Evolutionary conservation across 2,329 filamentous ascomycete genomes (phyloP), one percentile per base, ranked within the genome.

Genomic region (Aspergillus pseudonomiae): DNA sequence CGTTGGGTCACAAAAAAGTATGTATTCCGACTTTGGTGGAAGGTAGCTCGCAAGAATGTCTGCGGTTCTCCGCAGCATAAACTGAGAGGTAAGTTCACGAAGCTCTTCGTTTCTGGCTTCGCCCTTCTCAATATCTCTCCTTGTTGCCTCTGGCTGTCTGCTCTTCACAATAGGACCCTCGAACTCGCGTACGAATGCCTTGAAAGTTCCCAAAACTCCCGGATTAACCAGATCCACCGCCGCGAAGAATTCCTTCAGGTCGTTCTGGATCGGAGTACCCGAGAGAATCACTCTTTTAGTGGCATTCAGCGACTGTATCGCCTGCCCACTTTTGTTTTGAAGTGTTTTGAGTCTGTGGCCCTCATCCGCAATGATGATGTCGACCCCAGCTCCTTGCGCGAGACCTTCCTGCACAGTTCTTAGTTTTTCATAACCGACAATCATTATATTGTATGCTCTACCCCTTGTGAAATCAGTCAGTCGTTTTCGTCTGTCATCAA

Each of bases 361-460:
- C 76, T 91, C 88, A 69, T 91, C 88, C n/a, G 87, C 87, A 68
- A 91, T 86, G 61, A 91, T 84, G 61, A 91, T 89, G 71, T 92
- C 90, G 56, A 92, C 86, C 1, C 86, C 85, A 60, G 80, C 77
- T 7, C 86, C 87, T 70, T 86, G 86, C 65, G 86, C 85, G 52
- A 92, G 77, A 58, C 89, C 87, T 57, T 88, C 87, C 65, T 90
- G 86, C 1, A 91, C 85, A 5, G 82, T 84, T 55, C 88, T 83
- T 34, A 91, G 78, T 75, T 89, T 89, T 74, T 92, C 89, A 70
- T 92, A 92, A 1, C 89, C 89, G 62, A 92, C 86, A 67, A 92
- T 89, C 88, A 91, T 89, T 28, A 92, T 82, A 68, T 84, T 89
- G 72, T 91, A 92, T 28, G 84, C 83, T 70, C 83, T 88, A 34